phyloP scores from a whole-genome alignment of 164 flowering plant species.

The Vitis vinifera region ASM3070453v1 NC_081811.1:28551001-28551500 shows the following conservation, averaged over 20 bases:
- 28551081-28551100: background rate
- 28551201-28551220: conserved; percentile 89
- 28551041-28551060: background rate
- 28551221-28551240: conserved; percentile 73
- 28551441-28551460: too few species aligned
- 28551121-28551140: background rate
- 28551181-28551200: conserved; percentile 81
- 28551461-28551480: too few species aligned
- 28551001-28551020: too few species aligned
- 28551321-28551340: conserved; percentile 23
- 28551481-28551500: background rate
- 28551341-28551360: background rate
- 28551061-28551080: background rate
- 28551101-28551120: background rate
- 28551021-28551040: background rate
- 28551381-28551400: too few species aligned
- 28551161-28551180: conserved; percentile 67
- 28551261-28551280: conserved; percentile 46
- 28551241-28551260: conserved; percentile 48
- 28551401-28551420: too few species aligned
- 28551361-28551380: too few species aligned
- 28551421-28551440: too few species aligned
- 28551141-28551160: background rate
- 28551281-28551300: conserved; percentile 48
- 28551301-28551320: conserved; percentile 97